Base-by-base conservation (phyloP, 345 rosid genomes). In the Citrus cavaleriei region DNA sequence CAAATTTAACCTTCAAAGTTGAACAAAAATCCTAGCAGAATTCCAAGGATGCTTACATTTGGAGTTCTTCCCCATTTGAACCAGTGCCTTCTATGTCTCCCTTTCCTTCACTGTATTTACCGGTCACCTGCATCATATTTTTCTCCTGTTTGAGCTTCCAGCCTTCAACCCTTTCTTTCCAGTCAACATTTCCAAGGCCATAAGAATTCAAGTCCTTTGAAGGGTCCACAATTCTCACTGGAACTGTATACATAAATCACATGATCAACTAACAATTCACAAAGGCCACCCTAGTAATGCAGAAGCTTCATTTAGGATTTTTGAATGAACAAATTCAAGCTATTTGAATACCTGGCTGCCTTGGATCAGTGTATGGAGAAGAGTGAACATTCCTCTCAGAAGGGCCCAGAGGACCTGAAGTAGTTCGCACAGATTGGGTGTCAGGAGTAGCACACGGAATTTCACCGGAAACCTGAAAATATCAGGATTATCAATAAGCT, bases 61-160 rank as follows among this genome's bases (percentile, higher is more conserved):
- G 99, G 78, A 97, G 91, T 80, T 93, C 98, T 86, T 97, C 99
- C 40, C 98, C 99, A 87, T 93, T 97, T 49, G 98, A 94, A 81
- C 96, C 99, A 76, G 99, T 93, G 82, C 98, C 97, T 88, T 97
- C 99, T 58, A 89, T 87, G 79, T 97, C 98, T 58, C 98, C 98
- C 86, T 94, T 97, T 78, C 94, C 97, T 86, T 93, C 99, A 77
- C 85, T 42, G 77, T 85, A 88, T 84, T 93, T 89, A 86, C 81
- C 86, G 73, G 82, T 88, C 90, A 88, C 80, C 30, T 91, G 97
- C 89, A 86, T 81, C 88, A 88, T 87, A 79, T 84, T 92, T 85
- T 94, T 97, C 77, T 97, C 99, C 90, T 97, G 99, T 77, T 93
- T 97, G 82, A 93, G 95, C 84, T 97, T 97, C 98, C 99, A 97